Conservation (phyloP, 768 basidiomycete species). For the Pleurotus cornucopiae region DNA sequence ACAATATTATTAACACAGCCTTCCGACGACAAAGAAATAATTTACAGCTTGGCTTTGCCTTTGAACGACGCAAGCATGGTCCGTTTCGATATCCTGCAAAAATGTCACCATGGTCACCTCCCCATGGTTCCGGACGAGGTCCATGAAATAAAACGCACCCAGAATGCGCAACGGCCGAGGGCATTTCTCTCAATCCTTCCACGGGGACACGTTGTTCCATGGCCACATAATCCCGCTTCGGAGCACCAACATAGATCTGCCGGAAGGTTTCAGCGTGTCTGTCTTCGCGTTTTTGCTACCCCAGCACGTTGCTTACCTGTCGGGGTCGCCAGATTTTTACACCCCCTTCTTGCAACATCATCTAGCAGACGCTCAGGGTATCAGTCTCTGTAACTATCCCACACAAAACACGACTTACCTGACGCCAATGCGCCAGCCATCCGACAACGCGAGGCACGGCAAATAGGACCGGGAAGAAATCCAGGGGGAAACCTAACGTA, state of each 20-base stretch:
- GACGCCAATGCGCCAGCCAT: slow-evolving; percentile 92
- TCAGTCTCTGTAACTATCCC: slow-evolving; percentile 5
- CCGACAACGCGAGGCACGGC: slow-evolving; percentile 90
- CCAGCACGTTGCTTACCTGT: slow-evolving; percentile 45
- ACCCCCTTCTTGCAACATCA: slow-evolving; percentile 87
- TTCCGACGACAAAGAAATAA: neutral
- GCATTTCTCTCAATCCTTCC: slow-evolving; percentile 52
- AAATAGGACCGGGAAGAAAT: slow-evolving; percentile 93
- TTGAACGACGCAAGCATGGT: slow-evolving; percentile 61
- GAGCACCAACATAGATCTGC: slow-evolving; percentile 75
- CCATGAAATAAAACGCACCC: slow-evolving; percentile 48
- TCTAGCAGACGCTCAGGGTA: slow-evolving; percentile 36
- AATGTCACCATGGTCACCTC: slow-evolving; percentile 35
- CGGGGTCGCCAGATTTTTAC: slow-evolving; percentile 93
- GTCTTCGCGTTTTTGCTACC: slow-evolving; percentile 9
- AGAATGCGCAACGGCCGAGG: slow-evolving; percentile 64
- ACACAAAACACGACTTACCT: slow-evolving; percentile 38
- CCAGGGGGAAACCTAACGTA: slow-evolving; percentile 76
- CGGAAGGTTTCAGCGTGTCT: neutral
- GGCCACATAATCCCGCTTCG: slow-evolving; percentile 71
- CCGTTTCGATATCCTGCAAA: slow-evolving; percentile 58
- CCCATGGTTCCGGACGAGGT: slow-evolving; percentile 10
- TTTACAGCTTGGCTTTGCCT: slow-evolving; percentile 47
- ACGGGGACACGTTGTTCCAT: slow-evolving; percentile 55
- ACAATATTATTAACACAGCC: slow-evolving; percentile 1